Evolutionary conservation across 1,284 basidiomycete species (phyloP), one percentile per base, ranked within the genome.

Genomic region (Microbotryum lychnidis-dioicae): DNA sequence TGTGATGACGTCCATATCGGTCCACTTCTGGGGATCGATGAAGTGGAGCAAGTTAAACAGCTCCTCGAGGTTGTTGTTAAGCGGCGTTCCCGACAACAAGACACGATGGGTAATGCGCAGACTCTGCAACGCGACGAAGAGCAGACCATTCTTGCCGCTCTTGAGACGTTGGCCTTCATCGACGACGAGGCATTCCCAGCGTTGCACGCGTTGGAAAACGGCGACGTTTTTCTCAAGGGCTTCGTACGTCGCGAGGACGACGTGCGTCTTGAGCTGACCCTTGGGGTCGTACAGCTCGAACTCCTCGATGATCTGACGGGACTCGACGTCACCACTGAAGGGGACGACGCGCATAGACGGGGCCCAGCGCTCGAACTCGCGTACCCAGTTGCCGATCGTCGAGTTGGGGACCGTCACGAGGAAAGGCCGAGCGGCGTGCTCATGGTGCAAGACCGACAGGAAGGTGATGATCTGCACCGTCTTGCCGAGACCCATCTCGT

Each of bases 61-160:
- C 76, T 98, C 94, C 57, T 89, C 83, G 45, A 97, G 86, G 72
- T 96, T 97, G 77, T 97, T 97, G 75, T 98, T 97, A 57, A 98
- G 77, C 2, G 94, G 94, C 1, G 96, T 97, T 82, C 92, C 72
- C 20, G 93, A 96, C 82, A 97, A 87, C 57, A 97, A 85, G 50
- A 97, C 80, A 21, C 90, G 84, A 73, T 97, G 91, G 3, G 83
- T 79, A 42, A 82, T 83, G 42, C 85, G 86, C 58, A 97, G 78
- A 65, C 88, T 86, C 57, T 86, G 87, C 60, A 97, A 78, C 60
- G 86, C 86, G 70, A 80, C 84, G 79, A 93, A 96, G 27, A 97
- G 81, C 57, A 91, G 75, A 67, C 85, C 87, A 12, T 76, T 79
- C 65, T 93, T 87, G 66, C 76, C 76, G 7, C 69, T 68, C 64